Evolutionary conservation across 352 stramenopile species (phyloP).

Genomic region (Pythium phragmitis): DNA sequence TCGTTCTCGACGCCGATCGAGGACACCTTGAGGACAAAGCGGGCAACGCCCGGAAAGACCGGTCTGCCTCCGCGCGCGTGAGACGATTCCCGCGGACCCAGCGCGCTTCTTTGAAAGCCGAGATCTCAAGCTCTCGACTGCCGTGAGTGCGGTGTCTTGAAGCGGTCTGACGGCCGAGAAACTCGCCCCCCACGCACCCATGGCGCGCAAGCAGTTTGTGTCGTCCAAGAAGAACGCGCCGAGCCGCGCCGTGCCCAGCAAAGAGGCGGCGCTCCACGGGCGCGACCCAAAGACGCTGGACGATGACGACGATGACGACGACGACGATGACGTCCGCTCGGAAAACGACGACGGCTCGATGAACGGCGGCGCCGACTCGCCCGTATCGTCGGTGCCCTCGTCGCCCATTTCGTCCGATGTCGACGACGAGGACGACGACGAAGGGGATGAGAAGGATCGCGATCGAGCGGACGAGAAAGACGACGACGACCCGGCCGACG

Average conservation of each 20-base stretch:
- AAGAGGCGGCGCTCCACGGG: conserved; percentile 68
- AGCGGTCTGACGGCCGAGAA: conserved; percentile 7
- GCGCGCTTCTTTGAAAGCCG: not conserved
- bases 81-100: not conserved
- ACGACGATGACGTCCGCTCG: conserved; percentile 22
- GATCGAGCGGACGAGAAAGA: conserved; percentile 6
- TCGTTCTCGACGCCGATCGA: conserved; percentile 21
- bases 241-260: conserved; percentile 77
- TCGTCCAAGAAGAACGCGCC: conserved; percentile 88
- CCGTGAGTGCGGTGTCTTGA: not conserved
- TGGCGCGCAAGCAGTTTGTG: conserved; percentile 85
- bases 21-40: not conserved
- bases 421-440: conserved; percentile 24
- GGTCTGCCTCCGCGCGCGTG: not conserved
- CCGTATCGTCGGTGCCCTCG: conserved; percentile 26
- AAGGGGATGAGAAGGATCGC: conserved; percentile 1
- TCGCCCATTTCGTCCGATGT: conserved; percentile 22
- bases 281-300: conserved; percentile 21
- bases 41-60: not conserved
- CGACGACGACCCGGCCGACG: conserved; percentile 18
- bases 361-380: conserved; percentile 29
- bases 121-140: not conserved
- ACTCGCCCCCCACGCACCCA: conserved; percentile 17
- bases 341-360: conserved; percentile 27
- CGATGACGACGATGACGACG: conserved; percentile 19